Conservation (phyloP, 2,329 filamentous ascomycete genomes). For the Daldinia eschscholtzii region DNA sequence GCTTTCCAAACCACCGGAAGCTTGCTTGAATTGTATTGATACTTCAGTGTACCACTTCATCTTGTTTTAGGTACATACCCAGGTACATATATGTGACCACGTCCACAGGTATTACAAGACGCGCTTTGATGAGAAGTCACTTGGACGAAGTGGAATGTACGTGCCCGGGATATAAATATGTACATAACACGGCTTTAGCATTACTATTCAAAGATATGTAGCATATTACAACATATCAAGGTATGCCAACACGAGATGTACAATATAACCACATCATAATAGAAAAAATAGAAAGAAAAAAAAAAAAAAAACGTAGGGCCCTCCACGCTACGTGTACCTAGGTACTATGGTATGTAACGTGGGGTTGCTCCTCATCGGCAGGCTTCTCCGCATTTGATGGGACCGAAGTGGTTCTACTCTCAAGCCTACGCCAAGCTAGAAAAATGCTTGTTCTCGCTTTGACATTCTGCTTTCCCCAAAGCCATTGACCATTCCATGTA, state of each 20-base stretch:
- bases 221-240: not conserved
- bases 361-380: not conserved
- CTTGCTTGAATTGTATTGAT: constrained; percentile 8
- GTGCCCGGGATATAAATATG: not conserved
- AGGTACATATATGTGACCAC: not conserved
- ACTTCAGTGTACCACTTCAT: not conserved
- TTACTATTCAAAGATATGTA: not conserved
- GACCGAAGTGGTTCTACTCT: not conserved
- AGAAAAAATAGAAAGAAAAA: not conserved
- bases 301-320: not conserved
- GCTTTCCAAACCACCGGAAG: constrained; percentile 23
- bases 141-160: not conserved
- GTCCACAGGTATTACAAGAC: not conserved
- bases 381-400: constrained; percentile 32
- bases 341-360: not conserved
- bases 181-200: not conserved
- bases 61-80: not conserved
- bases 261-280: not conserved
- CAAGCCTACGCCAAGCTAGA: constrained; percentile 11
- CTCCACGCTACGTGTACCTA: not conserved
- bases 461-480: constrained; percentile 24
- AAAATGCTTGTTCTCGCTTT: constrained; percentile 28
- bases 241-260: not conserved
- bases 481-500: constrained; percentile 1
- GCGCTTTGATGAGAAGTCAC: not conserved